Evolutionary conservation across 2,329 filamentous ascomycete species (phyloP).

Genomic region (Lecanosticta acicola): DNA sequence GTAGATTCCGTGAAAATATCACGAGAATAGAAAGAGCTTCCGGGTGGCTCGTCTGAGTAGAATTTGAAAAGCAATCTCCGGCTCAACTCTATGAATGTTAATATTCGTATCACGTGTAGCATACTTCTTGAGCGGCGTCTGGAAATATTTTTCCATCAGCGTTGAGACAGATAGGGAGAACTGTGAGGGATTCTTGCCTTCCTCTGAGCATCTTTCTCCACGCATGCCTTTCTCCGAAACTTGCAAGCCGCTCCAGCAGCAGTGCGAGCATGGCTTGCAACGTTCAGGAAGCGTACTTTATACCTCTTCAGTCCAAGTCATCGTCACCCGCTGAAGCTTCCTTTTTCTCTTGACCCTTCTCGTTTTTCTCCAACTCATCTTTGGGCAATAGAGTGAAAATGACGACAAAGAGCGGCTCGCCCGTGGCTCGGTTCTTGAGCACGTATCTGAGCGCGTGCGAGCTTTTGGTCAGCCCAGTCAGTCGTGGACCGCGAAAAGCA

Average conservation of each 20-base stretch:
- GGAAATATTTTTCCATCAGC: too few relatives aligned
- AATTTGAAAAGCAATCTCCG: background rate
- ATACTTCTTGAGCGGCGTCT: background rate
- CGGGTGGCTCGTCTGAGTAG: background rate
- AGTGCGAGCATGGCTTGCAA: too few relatives aligned
- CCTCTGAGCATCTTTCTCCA: too few relatives aligned
- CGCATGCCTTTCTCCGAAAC: too few relatives aligned
- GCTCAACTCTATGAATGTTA: background rate
- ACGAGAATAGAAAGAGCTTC: background rate
- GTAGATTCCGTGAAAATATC: background rate
- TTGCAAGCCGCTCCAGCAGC: too few relatives aligned
- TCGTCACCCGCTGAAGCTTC: conserved; percentile 10
- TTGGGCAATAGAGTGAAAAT: conserved; percentile 71
- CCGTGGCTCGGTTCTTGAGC: conserved; percentile 71
- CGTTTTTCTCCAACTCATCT: conserved; percentile 36
- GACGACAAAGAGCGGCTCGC: conserved; percentile 72
- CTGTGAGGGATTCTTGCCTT: too few relatives aligned
- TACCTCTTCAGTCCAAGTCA: conserved; percentile 23
- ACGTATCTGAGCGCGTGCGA: conserved; percentile 87
- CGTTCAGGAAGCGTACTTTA: too few relatives aligned
- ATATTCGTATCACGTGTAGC: background rate
- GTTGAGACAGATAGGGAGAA: too few relatives aligned
- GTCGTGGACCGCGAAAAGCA: conserved; percentile 11
- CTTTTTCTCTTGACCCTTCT: conserved; percentile 5
- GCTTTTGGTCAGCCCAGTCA: conserved; percentile 43